A percentile compares a stretch with the other conserved stretches of the same genome.
Evolutionary conservation across 768 basidiomycete genomes (phyloP).

Genomic region (Chalciporus pseudorubinellus): DNA sequence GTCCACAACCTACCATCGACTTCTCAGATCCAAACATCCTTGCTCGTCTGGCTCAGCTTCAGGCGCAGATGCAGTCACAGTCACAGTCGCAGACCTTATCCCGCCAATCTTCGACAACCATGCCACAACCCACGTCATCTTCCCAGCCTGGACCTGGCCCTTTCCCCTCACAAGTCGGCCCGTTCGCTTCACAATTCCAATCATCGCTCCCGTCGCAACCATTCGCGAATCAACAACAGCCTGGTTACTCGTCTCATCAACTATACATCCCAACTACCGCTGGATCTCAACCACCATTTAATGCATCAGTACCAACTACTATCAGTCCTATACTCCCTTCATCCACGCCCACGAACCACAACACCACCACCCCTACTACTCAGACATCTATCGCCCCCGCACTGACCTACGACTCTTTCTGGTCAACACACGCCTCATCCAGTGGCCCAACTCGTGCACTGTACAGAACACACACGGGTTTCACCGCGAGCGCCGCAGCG

Average conservation of each 20-base stretch:
- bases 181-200: constrained; percentile 1
- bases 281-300: constrained; percentile 1
- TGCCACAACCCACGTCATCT: neutral
- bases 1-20: constrained; percentile 14
- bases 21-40: constrained; percentile 23
- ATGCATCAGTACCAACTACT: neutral
- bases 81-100: constrained; percentile 1
- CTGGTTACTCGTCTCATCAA: neutral
- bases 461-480: constrained; percentile 31
- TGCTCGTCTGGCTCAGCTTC: constrained; percentile 24
- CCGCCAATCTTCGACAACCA: constrained; percentile 2
- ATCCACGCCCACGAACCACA: neutral
- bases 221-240: constrained; percentile 14
- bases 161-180: neutral
- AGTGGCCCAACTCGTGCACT: constrained; percentile 26
- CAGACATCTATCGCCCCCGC: constrained; percentile 23
- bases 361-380: constrained; percentile 5
- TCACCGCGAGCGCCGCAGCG: constrained; percentile 23
- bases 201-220: neutral
- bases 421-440: constrained; percentile 50
- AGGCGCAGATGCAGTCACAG: constrained; percentile 17
- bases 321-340: neutral
- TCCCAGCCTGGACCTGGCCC: neutral
- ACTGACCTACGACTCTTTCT: constrained; percentile 62
- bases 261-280: neutral